Percentiles rank a stretch among this genome's conserved stretches.
These are phyloP conservation scores for Globisporangium sylvaticum DNA, from an alignment of 352 stramenopile genomes.

Conservation along the genomic window DNA sequence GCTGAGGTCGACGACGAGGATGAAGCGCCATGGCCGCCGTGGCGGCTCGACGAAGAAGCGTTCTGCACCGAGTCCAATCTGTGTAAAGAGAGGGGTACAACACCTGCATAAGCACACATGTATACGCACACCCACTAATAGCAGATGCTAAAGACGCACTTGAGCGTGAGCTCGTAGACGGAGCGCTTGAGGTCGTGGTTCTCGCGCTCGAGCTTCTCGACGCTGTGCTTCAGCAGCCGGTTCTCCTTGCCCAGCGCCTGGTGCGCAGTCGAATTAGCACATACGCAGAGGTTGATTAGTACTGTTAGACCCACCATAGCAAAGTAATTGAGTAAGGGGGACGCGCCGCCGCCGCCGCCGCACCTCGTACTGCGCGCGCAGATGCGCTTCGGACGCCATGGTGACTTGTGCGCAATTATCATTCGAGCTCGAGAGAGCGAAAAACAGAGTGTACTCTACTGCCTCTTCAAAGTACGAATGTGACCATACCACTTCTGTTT, in stretches of 20 bases:
- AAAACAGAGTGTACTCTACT: neutral
- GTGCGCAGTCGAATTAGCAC: neutral
- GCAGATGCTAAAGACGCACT: slow-evolving; percentile 31
- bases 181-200: slow-evolving; percentile 90
- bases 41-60: slow-evolving; percentile 15
- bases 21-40: slow-evolving; percentile 1
- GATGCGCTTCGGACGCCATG: slow-evolving; percentile 79
- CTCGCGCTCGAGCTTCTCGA: slow-evolving; percentile 84
- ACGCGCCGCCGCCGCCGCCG: neutral
- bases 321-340: neutral
- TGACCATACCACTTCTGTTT: neutral
- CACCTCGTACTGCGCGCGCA: slow-evolving; percentile 83
- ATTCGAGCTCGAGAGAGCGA: neutral
- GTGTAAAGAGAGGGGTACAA: neutral
- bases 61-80: slow-evolving; percentile 72
- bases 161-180: slow-evolving; percentile 88
- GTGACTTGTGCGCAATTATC: slow-evolving; percentile 1
- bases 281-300: neutral
- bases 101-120: neutral
- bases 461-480: neutral
- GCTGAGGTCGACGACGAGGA: slow-evolving; percentile 11
- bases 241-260: slow-evolving; percentile 82
- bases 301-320: neutral
- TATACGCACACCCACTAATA: neutral
- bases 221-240: slow-evolving; percentile 74